Conservation (phyloP, 768 basidiomycete species). For the Crepidotus variabilis region DNA sequence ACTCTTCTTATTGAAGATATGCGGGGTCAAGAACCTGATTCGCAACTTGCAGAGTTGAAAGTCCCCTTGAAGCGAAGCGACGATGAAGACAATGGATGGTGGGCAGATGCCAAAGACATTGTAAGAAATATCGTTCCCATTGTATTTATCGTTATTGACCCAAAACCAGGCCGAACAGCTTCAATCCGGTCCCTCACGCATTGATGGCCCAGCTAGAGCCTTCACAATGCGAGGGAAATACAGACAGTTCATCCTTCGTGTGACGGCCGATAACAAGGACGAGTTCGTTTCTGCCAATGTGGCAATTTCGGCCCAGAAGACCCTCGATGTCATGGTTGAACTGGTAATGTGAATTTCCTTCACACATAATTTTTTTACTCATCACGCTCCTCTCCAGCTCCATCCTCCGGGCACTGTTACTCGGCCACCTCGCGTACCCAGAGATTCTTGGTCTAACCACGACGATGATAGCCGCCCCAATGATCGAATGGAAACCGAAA, state of each 20-base stretch:
- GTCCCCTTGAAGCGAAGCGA: conserved; percentile 51
- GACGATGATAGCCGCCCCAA: conserved; percentile 2
- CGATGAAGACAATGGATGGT: conserved; percentile 52
- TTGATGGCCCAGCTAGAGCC: conserved; percentile 72
- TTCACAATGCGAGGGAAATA: conserved; percentile 66
- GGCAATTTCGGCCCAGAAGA: conserved; percentile 47
- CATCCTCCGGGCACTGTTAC: conserved; percentile 29
- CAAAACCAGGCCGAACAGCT: conserved; percentile 41
- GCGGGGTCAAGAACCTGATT: conserved; percentile 49
- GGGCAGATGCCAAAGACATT: conserved; percentile 69
- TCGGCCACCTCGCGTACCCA: conserved; percentile 28
- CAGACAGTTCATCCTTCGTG: conserved; percentile 63
- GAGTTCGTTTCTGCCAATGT: conserved; percentile 56
- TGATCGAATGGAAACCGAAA: conserved; percentile 12
- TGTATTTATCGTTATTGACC: not conserved
- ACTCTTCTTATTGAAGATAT: conserved; percentile 67
- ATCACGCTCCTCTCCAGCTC: conserved; percentile 20
- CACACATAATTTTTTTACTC: not conserved
- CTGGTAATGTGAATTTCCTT: conserved; percentile 31
- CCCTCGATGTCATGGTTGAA: conserved; percentile 58
- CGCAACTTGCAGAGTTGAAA: conserved; percentile 61
- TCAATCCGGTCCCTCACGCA: conserved; percentile 58
- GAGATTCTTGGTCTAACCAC: conserved; percentile 13
- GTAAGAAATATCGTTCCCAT: conserved; percentile 23
- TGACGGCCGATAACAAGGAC: conserved; percentile 48